Evolutionary conservation across 2,329 filamentous ascomycete species (phyloP).

Genomic region (Fonsecaea nubica): DNA sequence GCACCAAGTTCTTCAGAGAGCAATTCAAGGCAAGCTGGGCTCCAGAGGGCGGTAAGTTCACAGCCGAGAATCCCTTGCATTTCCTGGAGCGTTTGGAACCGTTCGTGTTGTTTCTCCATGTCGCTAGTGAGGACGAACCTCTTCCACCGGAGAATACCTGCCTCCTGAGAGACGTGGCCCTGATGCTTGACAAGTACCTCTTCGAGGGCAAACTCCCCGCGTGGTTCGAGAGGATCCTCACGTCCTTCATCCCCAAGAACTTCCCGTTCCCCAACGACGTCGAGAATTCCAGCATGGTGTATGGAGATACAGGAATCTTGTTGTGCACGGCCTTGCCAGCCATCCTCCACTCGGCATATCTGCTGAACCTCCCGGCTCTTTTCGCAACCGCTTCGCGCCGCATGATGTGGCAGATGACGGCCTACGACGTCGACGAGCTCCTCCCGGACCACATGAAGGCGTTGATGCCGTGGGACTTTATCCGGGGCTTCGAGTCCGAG

Average conservation of each 20-base stretch:
- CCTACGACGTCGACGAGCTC: neutral
- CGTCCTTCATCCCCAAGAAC: neutral
- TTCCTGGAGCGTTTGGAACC: neutral
- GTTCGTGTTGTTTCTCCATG: slow-evolving; percentile 3
- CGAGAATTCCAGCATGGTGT: neutral
- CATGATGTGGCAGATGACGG: slow-evolving; percentile 2
- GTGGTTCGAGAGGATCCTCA: neutral
- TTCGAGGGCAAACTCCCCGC: slow-evolving; percentile 5
- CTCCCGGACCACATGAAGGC: neutral
- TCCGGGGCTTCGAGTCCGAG: neutral
- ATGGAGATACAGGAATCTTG: neutral
- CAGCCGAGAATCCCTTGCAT: neutral
- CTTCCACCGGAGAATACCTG: neutral
- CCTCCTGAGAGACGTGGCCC: neutral
- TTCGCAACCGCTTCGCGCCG: slow-evolving; percentile 11
- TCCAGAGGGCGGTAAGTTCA: neutral
- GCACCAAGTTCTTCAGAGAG: neutral
- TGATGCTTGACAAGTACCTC: slow-evolving; percentile 11
- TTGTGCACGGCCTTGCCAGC: too few species aligned
- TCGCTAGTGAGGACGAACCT: neutral
- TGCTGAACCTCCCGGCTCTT: neutral
- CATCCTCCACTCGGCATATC: neutral
- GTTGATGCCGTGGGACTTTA: neutral
- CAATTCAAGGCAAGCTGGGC: slow-evolving; percentile 1
- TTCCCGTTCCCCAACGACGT: neutral